Evolutionary conservation across 768 basidiomycete genomes (phyloP).

Genomic region (Termitomyces bulborhizus): DNA sequence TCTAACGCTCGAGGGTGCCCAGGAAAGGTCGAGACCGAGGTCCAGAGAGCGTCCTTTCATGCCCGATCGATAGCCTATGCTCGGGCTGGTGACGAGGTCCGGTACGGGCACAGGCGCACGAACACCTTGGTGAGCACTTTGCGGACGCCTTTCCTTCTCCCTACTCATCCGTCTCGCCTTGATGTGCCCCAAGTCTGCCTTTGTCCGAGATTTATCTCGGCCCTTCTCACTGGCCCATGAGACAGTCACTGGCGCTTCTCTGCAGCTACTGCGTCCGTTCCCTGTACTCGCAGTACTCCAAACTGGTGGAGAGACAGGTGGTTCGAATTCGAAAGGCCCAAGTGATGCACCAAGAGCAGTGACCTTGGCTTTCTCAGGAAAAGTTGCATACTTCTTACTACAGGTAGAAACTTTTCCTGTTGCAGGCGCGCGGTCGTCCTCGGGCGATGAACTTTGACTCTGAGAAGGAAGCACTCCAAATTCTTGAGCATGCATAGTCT

Average conservation of each 20-base stretch:
- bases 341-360: slow-evolving; percentile 39
- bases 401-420: slow-evolving; percentile 47
- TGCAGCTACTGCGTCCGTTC: slow-evolving; percentile 14
- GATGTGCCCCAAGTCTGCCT: slow-evolving; percentile 17
- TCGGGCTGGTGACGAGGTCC: slow-evolving; percentile 14
- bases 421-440: slow-evolving; percentile 21
- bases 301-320: slow-evolving; percentile 50
- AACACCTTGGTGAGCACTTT: slow-evolving; percentile 19
- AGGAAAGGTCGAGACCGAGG: slow-evolving; percentile 60
- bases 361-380: slow-evolving; percentile 25
- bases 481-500: slow-evolving; percentile 16
- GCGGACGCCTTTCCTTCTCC: slow-evolving; percentile 19
- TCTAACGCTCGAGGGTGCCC: slow-evolving; percentile 64
- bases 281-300: slow-evolving; percentile 27
- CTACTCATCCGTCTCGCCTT: slow-evolving; percentile 25
- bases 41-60: slow-evolving; percentile 68
- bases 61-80: slow-evolving; percentile 35
- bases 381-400: slow-evolving; percentile 47
- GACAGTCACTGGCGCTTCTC: slow-evolving; percentile 10
- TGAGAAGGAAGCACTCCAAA: slow-evolving; percentile 25
- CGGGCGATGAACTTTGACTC: slow-evolving; percentile 11
- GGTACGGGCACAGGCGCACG: slow-evolving; percentile 27
- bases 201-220: slow-evolving; percentile 9
- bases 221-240: slow-evolving; percentile 17
- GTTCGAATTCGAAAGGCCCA: slow-evolving; percentile 64